These are phyloP conservation scores for Monosporascus sp. DNA, from an alignment of 2,329 filamentous ascomycete species.

Conservation along the genomic window DNA sequence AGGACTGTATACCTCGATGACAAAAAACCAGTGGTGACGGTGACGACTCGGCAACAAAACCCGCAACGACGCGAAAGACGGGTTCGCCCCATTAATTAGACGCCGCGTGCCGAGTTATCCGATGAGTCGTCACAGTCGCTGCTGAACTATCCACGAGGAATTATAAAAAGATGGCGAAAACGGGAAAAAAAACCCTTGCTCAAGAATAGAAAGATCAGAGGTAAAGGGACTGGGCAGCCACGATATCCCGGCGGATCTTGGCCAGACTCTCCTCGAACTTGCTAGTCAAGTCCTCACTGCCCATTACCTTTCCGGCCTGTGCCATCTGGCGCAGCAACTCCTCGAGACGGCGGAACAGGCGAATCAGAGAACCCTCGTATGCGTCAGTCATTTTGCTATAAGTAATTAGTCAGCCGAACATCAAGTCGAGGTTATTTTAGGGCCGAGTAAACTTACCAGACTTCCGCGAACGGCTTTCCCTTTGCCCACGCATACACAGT, in stretches of 20 bases:
- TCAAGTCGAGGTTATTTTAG: not conserved
- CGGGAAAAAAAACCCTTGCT: not conserved
- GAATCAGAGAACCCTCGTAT: constrained; percentile 94
- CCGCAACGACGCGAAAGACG: too few species aligned
- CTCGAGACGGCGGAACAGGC: constrained; percentile 90
- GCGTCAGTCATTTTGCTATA: constrained; percentile 98
- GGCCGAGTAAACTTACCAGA: constrained; percentile 65
- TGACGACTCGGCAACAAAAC: too few species aligned
- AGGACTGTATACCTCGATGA: not conserved
- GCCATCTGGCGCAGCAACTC: constrained; percentile 93
- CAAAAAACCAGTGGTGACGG: too few species aligned
- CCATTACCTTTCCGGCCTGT: constrained; percentile 96
- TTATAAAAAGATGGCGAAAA: not conserved
- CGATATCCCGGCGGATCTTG: constrained; percentile 89
- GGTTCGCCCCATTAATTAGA: too few species aligned
- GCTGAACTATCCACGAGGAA: not conserved
- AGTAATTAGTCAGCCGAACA: constrained; percentile 9
- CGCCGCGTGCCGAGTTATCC: too few species aligned
- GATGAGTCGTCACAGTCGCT: not conserved
- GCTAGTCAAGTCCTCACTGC: constrained; percentile 83
- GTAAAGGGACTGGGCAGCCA: constrained; percentile 90
- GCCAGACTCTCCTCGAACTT: constrained; percentile 85
- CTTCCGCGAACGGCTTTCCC: constrained; percentile 83
- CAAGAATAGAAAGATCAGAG: constrained; percentile 45
- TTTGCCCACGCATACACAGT: constrained; percentile 90